These are phyloP conservation scores for Penicillium angulare DNA, from an alignment of 495 filamentous ascomycete genomes.

Conservation along the genomic window DNA sequence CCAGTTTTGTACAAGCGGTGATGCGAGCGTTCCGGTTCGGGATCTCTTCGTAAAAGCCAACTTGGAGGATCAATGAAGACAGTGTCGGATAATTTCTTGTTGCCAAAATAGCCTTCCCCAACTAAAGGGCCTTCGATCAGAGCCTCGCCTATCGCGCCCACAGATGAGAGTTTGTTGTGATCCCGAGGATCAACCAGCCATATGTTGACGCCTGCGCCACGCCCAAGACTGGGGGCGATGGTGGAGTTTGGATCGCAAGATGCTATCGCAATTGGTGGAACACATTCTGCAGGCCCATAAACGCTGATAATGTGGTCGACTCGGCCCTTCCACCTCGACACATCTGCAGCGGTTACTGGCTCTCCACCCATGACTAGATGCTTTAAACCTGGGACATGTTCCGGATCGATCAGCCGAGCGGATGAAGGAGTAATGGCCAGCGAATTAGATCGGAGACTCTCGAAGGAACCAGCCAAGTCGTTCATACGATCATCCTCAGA, in stretches of 20 bases:
- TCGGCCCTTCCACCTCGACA: conserved; percentile 47
- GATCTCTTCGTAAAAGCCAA: conserved; percentile 16
- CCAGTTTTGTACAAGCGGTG: conserved; percentile 16
- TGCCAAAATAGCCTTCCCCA: conserved; percentile 47
- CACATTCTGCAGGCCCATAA: conserved; percentile 40
- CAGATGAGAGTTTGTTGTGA: conserved; percentile 25
- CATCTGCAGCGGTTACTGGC: conserved; percentile 37
- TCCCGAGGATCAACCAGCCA: conserved; percentile 33
- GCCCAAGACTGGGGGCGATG: conserved; percentile 25
- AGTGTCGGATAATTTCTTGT: conserved; percentile 42
- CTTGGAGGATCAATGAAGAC: conserved; percentile 37
- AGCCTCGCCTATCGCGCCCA: conserved; percentile 38
- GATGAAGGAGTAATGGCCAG: conserved; percentile 44
- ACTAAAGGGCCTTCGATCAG: conserved; percentile 11
- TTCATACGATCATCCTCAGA: conserved; percentile 16
- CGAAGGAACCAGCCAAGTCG: conserved; percentile 16
- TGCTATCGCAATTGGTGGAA: conserved; percentile 9
- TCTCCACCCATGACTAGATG: conserved; percentile 41
- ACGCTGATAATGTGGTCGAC: conserved; percentile 17
- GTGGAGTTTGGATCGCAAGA: conserved; percentile 3
- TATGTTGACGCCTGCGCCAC: conserved; percentile 16
- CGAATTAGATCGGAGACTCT: conserved; percentile 21
- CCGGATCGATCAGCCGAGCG: conserved; percentile 33
- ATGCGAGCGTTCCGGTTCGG: conserved; percentile 9
- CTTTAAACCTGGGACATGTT: conserved; percentile 30